phyloP scores from a whole-genome alignment of 257 asterid species.

The Nicotiana sylvestris region DNA sequence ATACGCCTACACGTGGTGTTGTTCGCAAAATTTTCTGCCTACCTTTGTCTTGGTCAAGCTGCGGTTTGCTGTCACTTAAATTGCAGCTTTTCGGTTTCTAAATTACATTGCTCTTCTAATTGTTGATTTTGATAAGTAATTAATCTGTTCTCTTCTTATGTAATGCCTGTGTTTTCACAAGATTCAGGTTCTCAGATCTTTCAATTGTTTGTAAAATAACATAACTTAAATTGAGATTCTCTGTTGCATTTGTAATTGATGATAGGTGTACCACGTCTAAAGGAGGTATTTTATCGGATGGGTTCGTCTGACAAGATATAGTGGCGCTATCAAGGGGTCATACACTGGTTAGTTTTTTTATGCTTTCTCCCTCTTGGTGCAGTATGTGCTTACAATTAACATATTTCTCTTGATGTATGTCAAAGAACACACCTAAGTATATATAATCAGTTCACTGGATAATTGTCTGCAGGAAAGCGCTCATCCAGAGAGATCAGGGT shows the following conservation, averaged over 20 bases:
- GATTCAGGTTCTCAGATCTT: not conserved
- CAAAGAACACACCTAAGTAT: not conserved
- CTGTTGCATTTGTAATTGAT: slow-evolving; percentile 13
- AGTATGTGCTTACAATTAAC: not conserved
- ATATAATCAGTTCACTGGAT: not conserved
- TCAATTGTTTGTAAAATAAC: not conserved
- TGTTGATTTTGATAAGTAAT: not conserved
- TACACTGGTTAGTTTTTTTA: slow-evolving; percentile 53
- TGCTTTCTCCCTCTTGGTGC: not conserved
- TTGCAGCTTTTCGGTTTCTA: not conserved
- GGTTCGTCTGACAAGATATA: slow-evolving; percentile 84
- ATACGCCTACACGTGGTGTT: not conserved
- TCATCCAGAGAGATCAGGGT: slow-evolving; percentile 92
- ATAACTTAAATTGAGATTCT: not conserved
- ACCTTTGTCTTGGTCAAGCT: not conserved
- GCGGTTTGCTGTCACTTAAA: not conserved
- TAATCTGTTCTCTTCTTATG: not conserved
- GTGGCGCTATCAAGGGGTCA: slow-evolving; percentile 87
- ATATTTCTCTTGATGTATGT: not conserved
- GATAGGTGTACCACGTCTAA: slow-evolving; percentile 71
- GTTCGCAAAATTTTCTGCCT: not conserved
- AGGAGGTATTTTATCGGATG: slow-evolving; percentile 73
- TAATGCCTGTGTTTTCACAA: not conserved
- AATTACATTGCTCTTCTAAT: not conserved
- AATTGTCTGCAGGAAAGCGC: slow-evolving; percentile 61